Conservation (phyloP, 257 asterid genomes). For the Petunia axillaris region DNA sequence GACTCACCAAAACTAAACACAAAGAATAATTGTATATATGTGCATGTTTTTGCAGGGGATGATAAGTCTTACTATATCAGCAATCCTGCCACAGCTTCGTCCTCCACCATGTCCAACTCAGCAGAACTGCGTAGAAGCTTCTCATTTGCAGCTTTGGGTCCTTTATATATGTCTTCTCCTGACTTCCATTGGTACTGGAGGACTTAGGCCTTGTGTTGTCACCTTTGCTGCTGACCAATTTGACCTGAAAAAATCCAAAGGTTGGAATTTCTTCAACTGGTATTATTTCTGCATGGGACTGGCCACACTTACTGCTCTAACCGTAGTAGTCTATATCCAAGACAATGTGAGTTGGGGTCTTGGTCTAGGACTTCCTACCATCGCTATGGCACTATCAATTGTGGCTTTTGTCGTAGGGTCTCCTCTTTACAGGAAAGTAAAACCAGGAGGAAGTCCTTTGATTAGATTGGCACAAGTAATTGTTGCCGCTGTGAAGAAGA, state of each 20-base stretch:
- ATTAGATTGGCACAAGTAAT: conserved; percentile 65
- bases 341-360: conserved; percentile 83
- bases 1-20: too few relatives aligned
- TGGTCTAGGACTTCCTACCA: conserved; percentile 92
- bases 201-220: conserved; percentile 77
- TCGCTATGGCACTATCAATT: conserved; percentile 65
- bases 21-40: neutral
- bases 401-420: conserved; percentile 56
- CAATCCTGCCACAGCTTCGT: conserved; percentile 63
- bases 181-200: conserved; percentile 75
- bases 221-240: conserved; percentile 87
- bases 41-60: conserved; percentile 55
- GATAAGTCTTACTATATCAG: conserved; percentile 65
- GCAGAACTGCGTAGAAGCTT: conserved; percentile 72
- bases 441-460: conserved; percentile 85
- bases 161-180: conserved; percentile 68
- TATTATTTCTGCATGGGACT: conserved; percentile 73
- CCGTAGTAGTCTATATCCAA: conserved; percentile 80
- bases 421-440: conserved; percentile 57
- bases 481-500: conserved; percentile 66
- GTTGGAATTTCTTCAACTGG: conserved; percentile 88
- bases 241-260: conserved; percentile 62
- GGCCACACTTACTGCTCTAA: conserved; percentile 70
- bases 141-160: conserved; percentile 56
- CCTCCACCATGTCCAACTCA: conserved; percentile 84